A percentile compares a stretch with the other conserved stretches of the same genome.
phyloP scores from a whole-genome alignment of 192 early-diverging fungal genomes.

The Spizellomyces punctatus region DNA sequence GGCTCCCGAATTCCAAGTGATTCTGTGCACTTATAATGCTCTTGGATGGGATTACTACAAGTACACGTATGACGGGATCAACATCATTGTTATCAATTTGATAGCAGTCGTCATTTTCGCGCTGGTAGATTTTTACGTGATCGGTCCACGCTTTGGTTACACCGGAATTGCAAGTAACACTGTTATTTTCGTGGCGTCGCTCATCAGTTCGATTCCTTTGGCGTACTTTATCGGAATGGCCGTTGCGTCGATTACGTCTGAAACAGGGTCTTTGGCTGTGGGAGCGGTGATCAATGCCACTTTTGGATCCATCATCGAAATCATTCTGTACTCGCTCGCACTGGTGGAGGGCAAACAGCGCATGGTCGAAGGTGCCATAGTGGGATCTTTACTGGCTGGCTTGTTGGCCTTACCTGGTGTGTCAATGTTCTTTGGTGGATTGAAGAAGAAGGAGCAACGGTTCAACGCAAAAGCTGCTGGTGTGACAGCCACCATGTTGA shows the following conservation, averaged over 20 bases:
- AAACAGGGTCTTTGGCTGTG: constrained; percentile 83
- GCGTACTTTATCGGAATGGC: constrained; percentile 98
- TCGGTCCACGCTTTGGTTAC: constrained; percentile 58
- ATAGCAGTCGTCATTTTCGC: constrained; percentile 81
- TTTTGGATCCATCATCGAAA: constrained; percentile 95
- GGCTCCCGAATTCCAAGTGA: constrained; percentile 56
- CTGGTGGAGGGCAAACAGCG: constrained; percentile 82
- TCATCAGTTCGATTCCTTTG: constrained; percentile 85
- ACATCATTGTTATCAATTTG: constrained; percentile 95
- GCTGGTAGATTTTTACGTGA: constrained; percentile 76
- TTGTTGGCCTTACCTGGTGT: constrained; percentile 90
- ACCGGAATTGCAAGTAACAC: constrained; percentile 57
- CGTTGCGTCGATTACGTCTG: constrained; percentile 94
- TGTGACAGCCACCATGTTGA: constrained; percentile 94
- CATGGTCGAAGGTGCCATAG: constrained; percentile 88
- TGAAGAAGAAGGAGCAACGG: constrained; percentile 88
- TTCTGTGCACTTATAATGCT: constrained; percentile 88
- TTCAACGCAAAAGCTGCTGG: constrained; percentile 96
- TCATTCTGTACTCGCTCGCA: constrained; percentile 90
- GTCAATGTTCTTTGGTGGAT: constrained; percentile 90
- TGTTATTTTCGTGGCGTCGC: constrained; percentile 66
- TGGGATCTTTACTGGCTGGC: constrained; percentile 89
- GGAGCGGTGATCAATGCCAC: constrained; percentile 98
- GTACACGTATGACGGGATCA: constrained; percentile 94
- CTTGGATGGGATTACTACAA: constrained; percentile 95